phyloP scores from a whole-genome alignment of 306 rosid genomes.

The Cicer pinnatifidum region DNA sequence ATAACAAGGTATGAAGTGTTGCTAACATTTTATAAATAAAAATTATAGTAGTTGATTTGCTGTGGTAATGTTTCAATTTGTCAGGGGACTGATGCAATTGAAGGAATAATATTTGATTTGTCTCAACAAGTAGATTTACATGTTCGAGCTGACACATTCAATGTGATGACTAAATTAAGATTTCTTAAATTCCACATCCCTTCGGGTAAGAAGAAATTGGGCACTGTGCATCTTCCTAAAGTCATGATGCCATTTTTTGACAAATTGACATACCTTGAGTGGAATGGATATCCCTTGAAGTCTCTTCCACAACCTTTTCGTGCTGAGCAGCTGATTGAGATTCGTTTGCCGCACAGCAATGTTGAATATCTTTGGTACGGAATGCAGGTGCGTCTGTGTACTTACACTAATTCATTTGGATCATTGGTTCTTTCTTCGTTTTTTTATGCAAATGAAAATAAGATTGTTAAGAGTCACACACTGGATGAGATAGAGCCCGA shows the following conservation, averaged over 20 bases:
- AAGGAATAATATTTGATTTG: conserved; percentile 25
- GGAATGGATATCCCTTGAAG: conserved; percentile 22
- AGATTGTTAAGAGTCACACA: not conserved
- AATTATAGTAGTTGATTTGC: not conserved
- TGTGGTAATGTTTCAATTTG: conserved; percentile 2
- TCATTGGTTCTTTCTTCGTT: not conserved
- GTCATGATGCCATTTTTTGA: conserved; percentile 2
- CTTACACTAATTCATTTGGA: conserved; percentile 11
- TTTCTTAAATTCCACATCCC: conserved; percentile 18
- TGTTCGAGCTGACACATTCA: conserved; percentile 6
- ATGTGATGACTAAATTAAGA: conserved; percentile 22
- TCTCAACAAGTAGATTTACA: not conserved
- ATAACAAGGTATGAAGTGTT: conserved; percentile 14
- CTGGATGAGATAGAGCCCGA: too few relatives aligned
- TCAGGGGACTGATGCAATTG: conserved; percentile 36
- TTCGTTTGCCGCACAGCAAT: conserved; percentile 17
- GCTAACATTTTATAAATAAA: not conserved
- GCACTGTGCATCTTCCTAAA: not conserved
- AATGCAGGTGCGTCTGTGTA: conserved; percentile 3
- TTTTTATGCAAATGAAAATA: not conserved
- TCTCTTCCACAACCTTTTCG: conserved; percentile 21
- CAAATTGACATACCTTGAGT: conserved; percentile 17
- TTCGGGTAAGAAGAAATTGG: not conserved
- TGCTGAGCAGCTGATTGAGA: conserved; percentile 7
- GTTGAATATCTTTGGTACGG: conserved; percentile 38